A percentile compares a stretch with the other conserved stretches of the same genome.
Evolutionary conservation across 1,139 yeast species (phyloP).

Genomic region (Zygoascus sp.): DNA sequence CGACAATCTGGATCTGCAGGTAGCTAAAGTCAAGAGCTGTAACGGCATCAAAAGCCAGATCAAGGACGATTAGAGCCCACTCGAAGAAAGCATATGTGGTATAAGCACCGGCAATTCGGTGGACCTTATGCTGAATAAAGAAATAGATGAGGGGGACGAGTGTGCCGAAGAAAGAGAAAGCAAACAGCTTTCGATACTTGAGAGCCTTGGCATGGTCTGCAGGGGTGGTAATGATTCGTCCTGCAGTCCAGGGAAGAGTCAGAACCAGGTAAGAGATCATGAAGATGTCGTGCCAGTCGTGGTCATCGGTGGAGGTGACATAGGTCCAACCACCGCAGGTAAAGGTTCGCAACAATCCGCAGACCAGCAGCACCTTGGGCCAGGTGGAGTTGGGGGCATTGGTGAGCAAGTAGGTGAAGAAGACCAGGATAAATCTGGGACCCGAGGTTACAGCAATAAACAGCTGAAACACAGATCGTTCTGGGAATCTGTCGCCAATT

Average conservation of each 20-base stretch:
- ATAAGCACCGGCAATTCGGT: constrained; percentile 86
- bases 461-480: constrained; percentile 84
- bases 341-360: constrained; percentile 77
- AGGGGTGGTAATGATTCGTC: constrained; percentile 54
- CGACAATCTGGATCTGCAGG: constrained; percentile 46
- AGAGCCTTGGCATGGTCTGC: constrained; percentile 46
- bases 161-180: constrained; percentile 59
- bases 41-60: constrained; percentile 80
- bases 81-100: constrained; percentile 91
- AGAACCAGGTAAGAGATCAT: constrained; percentile 86
- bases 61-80: constrained; percentile 82
- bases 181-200: constrained; percentile 51
- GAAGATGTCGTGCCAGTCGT: constrained; percentile 90
- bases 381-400: constrained; percentile 37
- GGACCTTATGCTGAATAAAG: constrained; percentile 90
- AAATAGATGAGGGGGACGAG: constrained; percentile 80
- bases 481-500: constrained; percentile 95
- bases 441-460: constrained; percentile 48
- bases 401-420: constrained; percentile 50
- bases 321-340: constrained; percentile 99
- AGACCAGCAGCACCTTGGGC: constrained; percentile 44
- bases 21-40: constrained; percentile 63
- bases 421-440: constrained; percentile 74
- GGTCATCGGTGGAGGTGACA: constrained; percentile 94
- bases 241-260: constrained; percentile 86